Conservation (phyloP, 2,329 filamentous ascomycete genomes). For the Stagonosporopsis chrysanthemi region DNA sequence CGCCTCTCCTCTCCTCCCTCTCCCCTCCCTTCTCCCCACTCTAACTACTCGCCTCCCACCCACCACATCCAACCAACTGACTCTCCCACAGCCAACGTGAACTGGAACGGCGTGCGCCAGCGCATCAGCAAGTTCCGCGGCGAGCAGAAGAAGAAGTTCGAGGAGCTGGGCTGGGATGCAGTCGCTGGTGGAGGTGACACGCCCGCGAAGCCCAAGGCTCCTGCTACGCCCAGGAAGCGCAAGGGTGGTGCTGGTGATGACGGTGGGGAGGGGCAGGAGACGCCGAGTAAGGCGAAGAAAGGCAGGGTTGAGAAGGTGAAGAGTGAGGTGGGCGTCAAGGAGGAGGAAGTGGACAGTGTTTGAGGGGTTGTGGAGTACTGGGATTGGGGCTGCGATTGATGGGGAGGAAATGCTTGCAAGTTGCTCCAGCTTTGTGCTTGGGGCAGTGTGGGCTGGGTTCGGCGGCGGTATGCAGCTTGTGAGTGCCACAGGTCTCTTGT, state of each 20-base stretch:
- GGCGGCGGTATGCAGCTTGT: too few species aligned
- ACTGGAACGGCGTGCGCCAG: constrained; percentile 7
- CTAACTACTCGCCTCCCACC: not conserved
- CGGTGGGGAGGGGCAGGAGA: not conserved
- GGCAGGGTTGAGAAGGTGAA: not conserved
- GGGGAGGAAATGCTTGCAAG: not conserved
- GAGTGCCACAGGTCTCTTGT: too few species aligned
- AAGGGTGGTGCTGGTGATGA: not conserved
- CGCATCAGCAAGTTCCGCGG: not conserved
- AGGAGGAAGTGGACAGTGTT: not conserved
- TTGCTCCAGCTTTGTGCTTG: not conserved
- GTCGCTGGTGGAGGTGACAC: not conserved
- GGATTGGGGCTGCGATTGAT: not conserved
- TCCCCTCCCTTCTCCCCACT: not conserved
- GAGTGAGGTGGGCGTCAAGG: not conserved
- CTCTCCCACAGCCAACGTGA: not conserved
- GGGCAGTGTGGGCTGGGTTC: not conserved
- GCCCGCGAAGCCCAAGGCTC: not conserved
- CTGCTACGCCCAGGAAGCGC: not conserved
- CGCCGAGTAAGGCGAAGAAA: not conserved
- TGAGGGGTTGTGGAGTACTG: too few species aligned
- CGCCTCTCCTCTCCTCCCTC: not conserved
- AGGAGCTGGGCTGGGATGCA: constrained; percentile 2
- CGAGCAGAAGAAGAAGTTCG: constrained; percentile 3
- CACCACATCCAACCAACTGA: not conserved